Evolutionary conservation across 2,329 filamentous ascomycete genomes (phyloP).

Genomic region (Laburnicola sp.): DNA sequence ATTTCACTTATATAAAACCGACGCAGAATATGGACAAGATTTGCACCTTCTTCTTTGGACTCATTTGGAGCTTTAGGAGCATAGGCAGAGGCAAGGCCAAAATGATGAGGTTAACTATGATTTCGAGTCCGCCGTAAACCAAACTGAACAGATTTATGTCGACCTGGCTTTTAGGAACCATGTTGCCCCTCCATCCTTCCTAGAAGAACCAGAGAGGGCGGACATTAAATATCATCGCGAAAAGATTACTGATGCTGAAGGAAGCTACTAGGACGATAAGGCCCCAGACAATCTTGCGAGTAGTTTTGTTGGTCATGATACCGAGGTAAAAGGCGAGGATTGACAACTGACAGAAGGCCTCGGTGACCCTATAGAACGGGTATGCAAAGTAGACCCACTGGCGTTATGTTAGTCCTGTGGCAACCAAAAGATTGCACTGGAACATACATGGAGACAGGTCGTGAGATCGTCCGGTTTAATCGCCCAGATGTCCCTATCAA

Average conservation of each 20-base stretch:
- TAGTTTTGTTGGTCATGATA: conserved; percentile 26
- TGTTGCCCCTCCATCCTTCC: conserved; percentile 47
- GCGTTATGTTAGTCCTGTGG: neutral
- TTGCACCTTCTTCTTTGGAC: conserved; percentile 3
- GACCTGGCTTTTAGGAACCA: conserved; percentile 36
- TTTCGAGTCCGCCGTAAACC: conserved; percentile 35
- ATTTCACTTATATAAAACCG: neutral
- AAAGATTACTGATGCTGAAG: conserved; percentile 32
- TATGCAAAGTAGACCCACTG: conserved; percentile 34
- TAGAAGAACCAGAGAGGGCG: conserved; percentile 45
- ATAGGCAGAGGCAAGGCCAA: conserved; percentile 27
- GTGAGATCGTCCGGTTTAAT: conserved; percentile 34
- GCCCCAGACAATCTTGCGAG: conserved; percentile 23
- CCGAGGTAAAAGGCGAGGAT: conserved; percentile 40
- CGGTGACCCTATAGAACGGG: conserved; percentile 33
- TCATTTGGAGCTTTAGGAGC: conserved; percentile 30
- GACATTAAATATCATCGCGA: conserved; percentile 43
- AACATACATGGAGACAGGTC: conserved; percentile 20
- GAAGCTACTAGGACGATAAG: conserved; percentile 24
- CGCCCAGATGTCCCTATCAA: conserved; percentile 38
- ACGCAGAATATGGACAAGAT: conserved; percentile 6
- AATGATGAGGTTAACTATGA: neutral
- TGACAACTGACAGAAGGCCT: conserved; percentile 34
- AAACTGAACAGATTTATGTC: conserved; percentile 46
- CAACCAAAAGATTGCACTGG: neutral